Conservation (phyloP, 345 rosid genomes). For the Corchorus capsularis region DNA sequence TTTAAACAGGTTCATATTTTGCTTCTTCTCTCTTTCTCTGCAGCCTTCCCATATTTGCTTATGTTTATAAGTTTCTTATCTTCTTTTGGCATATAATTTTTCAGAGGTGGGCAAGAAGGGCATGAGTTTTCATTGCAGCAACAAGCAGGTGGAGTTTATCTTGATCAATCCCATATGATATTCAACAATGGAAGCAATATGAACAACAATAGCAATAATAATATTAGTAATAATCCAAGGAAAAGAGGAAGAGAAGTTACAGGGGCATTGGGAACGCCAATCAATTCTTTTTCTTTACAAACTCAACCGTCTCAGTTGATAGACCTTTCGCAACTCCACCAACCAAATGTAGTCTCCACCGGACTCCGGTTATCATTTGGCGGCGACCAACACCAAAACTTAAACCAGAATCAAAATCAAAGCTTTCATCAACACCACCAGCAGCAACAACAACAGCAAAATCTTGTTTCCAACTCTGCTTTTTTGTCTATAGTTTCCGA, state of each 20-base stretch:
- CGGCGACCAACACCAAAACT: constrained; percentile 39
- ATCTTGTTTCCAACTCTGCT: constrained; percentile 29
- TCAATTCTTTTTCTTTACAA: constrained; percentile 43
- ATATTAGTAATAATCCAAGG: constrained; percentile 38
- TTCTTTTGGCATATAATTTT: neutral
- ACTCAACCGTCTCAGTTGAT: constrained; percentile 53
- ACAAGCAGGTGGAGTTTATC: constrained; percentile 48
- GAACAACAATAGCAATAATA: neutral
- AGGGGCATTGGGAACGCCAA: constrained; percentile 26
- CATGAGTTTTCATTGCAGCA: constrained; percentile 58
- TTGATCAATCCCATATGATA: constrained; percentile 56
- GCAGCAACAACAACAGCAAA: constrained; percentile 34
- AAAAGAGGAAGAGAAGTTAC: constrained; percentile 65
- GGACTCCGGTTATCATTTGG: constrained; percentile 75
- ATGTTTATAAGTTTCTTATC: too few species aligned
- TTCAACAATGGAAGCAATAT: constrained; percentile 48
- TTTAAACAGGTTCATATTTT: constrained; percentile 55
- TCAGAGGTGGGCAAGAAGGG: constrained; percentile 73
- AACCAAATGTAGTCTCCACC: constrained; percentile 71
- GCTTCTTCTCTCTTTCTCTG: neutral
- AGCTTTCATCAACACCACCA: constrained; percentile 16
- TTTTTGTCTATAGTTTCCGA: constrained; percentile 40
- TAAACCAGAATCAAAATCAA: constrained; percentile 19
- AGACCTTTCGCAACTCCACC: constrained; percentile 62
- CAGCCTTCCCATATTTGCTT: neutral